These are phyloP conservation scores for Mucor sp. DNA, from an alignment of 371 early-diverging fungal genomes.

Conservation along the genomic window DNA sequence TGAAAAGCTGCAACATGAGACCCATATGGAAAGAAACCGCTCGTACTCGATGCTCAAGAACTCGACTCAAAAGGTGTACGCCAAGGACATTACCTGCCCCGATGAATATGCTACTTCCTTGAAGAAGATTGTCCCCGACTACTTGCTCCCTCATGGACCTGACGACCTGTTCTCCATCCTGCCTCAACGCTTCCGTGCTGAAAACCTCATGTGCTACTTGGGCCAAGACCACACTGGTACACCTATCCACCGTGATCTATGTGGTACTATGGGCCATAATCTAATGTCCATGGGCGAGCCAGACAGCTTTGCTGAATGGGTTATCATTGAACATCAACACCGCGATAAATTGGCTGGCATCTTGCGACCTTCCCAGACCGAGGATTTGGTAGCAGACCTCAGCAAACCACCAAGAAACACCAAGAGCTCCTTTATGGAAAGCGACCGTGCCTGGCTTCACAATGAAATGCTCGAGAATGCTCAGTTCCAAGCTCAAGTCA, in stretches of 20 bases:
- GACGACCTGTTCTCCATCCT: constrained; percentile 27
- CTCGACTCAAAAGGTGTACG: constrained; percentile 13
- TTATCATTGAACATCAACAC: constrained; percentile 22
- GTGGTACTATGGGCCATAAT: constrained; percentile 46
- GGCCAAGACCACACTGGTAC: constrained; percentile 36
- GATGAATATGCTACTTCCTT: constrained; percentile 13
- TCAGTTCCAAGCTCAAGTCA: constrained; percentile 20
- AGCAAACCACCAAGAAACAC: neutral
- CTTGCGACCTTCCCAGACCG: neutral
- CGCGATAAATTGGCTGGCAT: constrained; percentile 16
- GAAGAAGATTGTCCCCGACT: constrained; percentile 22
- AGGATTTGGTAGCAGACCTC: neutral
- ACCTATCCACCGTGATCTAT: constrained; percentile 39
- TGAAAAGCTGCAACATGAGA: neutral
- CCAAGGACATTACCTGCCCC: constrained; percentile 36
- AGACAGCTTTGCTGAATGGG: constrained; percentile 36
- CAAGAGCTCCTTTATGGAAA: constrained; percentile 36
- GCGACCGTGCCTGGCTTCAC: constrained; percentile 39
- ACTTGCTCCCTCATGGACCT: constrained; percentile 25
- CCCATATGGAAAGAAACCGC: neutral
- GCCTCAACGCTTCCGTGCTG: constrained; percentile 28
- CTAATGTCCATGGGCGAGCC: constrained; percentile 29
- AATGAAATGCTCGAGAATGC: neutral
- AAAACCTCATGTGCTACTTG: constrained; percentile 44
- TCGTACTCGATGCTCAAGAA: neutral